Evolutionary conservation across 1,284 basidiomycete genomes (phyloP).

Genomic region (Sporisorium graminicola): DNA sequence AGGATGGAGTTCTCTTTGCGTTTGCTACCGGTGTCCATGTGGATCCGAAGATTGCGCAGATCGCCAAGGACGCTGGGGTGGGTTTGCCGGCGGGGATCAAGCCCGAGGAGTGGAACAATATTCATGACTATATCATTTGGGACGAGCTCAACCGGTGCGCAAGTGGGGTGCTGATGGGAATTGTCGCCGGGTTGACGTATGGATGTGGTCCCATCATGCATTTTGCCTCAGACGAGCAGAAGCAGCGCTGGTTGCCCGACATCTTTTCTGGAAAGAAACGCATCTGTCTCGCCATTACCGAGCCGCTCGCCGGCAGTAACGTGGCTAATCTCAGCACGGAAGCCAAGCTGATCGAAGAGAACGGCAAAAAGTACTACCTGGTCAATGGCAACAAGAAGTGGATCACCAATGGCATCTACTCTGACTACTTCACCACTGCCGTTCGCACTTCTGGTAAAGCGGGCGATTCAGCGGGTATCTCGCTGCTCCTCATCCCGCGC

Average conservation of each 20-base stretch:
- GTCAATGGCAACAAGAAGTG: conserved; percentile 70
- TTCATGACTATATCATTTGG: conserved; percentile 62
- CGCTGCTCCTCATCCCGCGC: conserved; percentile 67
- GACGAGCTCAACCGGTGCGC: conserved; percentile 58
- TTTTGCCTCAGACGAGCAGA: conserved; percentile 55
- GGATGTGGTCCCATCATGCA: conserved; percentile 55
- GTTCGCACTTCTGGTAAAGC: conserved; percentile 70
- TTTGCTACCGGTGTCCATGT: conserved; percentile 52
- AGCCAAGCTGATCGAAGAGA: conserved; percentile 65
- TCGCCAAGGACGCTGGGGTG: conserved; percentile 51
- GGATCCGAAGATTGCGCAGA: conserved; percentile 49
- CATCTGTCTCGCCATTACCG: conserved; percentile 65
- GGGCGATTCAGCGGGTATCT: conserved; percentile 68
- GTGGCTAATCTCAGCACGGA: conserved; percentile 67
- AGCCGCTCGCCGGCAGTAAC: conserved; percentile 67
- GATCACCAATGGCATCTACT: conserved; percentile 69
- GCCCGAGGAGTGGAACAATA: conserved; percentile 59
- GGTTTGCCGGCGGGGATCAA: conserved; percentile 52
- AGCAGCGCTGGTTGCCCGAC: conserved; percentile 55
- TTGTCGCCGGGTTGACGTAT: conserved; percentile 46
- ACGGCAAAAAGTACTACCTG: conserved; percentile 67
- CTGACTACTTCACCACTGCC: conserved; percentile 66
- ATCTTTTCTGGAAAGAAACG: conserved; percentile 55
- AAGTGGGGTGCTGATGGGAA: conserved; percentile 42
- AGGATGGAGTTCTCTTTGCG: conserved; percentile 58